Evolutionary conservation across 208 protist species (phyloP).

Genomic region (Trichomonas vaginalis): DNA sequence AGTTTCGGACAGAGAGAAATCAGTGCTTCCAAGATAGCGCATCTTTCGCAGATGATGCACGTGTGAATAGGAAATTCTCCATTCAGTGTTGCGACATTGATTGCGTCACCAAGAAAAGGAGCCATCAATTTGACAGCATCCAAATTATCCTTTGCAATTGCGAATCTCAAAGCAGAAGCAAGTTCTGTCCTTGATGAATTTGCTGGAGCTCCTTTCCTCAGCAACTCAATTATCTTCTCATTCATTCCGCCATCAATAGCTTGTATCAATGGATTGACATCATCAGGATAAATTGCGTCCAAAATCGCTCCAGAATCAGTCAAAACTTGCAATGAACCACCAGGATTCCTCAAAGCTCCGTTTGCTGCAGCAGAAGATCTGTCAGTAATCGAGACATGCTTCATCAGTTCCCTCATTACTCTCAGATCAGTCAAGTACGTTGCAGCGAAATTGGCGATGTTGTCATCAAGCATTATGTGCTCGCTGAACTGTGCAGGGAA

Average conservation of each 20-base stretch:
- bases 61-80: neutral
- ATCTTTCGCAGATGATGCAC: neutral
- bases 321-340: neutral
- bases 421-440: neutral
- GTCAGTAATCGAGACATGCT: neutral
- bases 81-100: neutral
- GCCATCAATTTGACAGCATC: neutral
- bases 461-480: neutral
- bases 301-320: neutral
- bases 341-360: neutral
- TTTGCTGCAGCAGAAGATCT: neutral
- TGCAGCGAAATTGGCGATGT: neutral
- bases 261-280: neutral
- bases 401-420: neutral
- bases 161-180: neutral
- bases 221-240: neutral
- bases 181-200: neutral
- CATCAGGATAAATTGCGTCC: neutral
- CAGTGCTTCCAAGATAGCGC: neutral
- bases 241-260: neutral
- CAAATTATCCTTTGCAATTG: neutral
- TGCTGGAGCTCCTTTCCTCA: neutral
- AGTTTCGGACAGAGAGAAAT: neutral
- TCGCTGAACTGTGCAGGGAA: neutral
- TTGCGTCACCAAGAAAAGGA: neutral